Base-by-base conservation (phyloP, 352 stramenopile genomes). In the Pythium dissimile region DNA sequence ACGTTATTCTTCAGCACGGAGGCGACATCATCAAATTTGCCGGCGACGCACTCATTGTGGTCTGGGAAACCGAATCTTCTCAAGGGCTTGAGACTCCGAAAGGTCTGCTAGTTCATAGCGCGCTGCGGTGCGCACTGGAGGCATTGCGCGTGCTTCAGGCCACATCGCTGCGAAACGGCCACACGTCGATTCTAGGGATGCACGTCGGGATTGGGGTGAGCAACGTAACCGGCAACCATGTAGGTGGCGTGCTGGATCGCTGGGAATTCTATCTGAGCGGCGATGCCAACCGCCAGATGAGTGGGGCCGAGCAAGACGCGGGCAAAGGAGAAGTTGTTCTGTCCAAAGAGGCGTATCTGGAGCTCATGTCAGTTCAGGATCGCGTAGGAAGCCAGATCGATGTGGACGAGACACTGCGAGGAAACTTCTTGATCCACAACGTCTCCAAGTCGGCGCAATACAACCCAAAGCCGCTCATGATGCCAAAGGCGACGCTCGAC, bases 201-300 rank as follows among this genome's bases (percentile, higher is more conserved):
- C 85, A 95, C 46, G 77, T 94, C 10, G 84, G 87, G 26, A 84
- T 96, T 54, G 87, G 87, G 3, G 75, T 83, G 7, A 92, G 85
- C 53, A 58, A 76, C 26, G 67, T 95, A 37, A 84, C 83, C 0
- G 80, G 77, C 1, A 91, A 92, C 47, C 83, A 94, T 59, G 81
- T 96, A 2, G 87, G 87, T 2, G 87, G 87, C 4, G 69, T 94
- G 11, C 55, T 90, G 6, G 81, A 93, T 39, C 77, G 86, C 0
- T 96, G 84, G 84, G 87, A 96, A 49, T 95, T 95, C 52, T 94
- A 94, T 48, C 49, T 95, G 13, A 86, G 80, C 12, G 87, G 87
- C 23, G 76, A 89, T 34, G 86, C 80, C n/a, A 93, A 91, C 42
- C 47, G 80, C 0, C 82, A 96, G 35, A 91, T 93, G 77, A 89